Evolutionary conservation across 108 stramenopile genomes (phyloP).

Genomic region (Seminavis robusta): DNA sequence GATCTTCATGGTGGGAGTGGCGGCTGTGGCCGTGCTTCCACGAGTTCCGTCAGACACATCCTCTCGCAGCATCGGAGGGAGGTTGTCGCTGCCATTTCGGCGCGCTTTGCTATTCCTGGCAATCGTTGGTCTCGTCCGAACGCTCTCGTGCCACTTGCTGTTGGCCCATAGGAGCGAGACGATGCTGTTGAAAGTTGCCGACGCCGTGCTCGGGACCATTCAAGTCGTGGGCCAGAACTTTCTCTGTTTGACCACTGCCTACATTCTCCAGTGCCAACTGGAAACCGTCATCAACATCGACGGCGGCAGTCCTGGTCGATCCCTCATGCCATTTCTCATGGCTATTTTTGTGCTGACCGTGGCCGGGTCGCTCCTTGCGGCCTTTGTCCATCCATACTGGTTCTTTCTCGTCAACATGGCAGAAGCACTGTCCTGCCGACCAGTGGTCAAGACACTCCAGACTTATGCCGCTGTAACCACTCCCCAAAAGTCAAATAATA

Average conservation of each 20-base stretch:
- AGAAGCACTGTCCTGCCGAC: background rate
- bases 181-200: no score
- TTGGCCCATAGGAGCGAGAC: no score
- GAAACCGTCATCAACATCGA: constrained; percentile 1
- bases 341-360: background rate
- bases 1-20: constrained; percentile 1
- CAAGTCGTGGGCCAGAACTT: constrained; percentile 6
- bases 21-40: background rate
- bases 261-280: background rate
- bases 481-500: background rate
- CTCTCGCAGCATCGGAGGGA: background rate
- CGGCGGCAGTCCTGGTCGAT: background rate
- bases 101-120: background rate
- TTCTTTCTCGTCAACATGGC: constrained; percentile 5
- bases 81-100: constrained; percentile 1
- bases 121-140: background rate
- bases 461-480: background rate
- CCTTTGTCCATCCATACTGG: constrained; percentile 1
- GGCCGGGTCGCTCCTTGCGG: background rate
- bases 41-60: constrained; percentile 1
- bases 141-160: background rate
- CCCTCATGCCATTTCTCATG: background rate
- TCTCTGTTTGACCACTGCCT: constrained; percentile 3
- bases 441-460: background rate
- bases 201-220: background rate